Base-by-base conservation (phyloP, 148 eudicot species). In the Spergularia bocconei region DNA sequence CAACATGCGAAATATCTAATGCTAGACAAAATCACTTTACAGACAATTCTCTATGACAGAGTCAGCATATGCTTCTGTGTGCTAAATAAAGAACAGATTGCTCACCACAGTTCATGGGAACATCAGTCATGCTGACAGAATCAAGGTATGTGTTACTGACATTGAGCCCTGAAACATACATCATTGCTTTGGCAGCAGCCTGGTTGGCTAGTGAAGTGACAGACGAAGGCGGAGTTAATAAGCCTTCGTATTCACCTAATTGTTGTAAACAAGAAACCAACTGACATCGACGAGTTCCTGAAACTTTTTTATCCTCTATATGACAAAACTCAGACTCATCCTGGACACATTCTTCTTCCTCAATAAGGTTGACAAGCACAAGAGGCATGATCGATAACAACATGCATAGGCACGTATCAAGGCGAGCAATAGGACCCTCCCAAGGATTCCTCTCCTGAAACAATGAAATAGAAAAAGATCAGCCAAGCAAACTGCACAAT, bases 391-490 rank as follows among this genome's bases (percentile, higher is more conserved):
- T 80, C 48, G 92, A 94, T 70, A 94, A 82, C 74, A 94, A 82
- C 90, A 91, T 70, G 87, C 98, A 94, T 75, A 94, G 71, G 81
- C 97, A 91, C 25, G 97, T 87, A 82, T 94, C 98, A 71, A 90
- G 89, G 74, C 96, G 98, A 71, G 97, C 97, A 48, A 91, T 90
- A 50, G 98, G 98, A 54, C 96, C 98, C 81, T 94, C 98, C 77
- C 82, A 82, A 60, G 90, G 84, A 83, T 94, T 86, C 81, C 93
- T 87, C 84, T 91, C 98, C 98, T 94, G 78, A 73, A 74, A 74
- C 75, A 79, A 83, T 53, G 56, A 74, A 69, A 69, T 36, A 54
- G 13, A 63, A 52, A 29, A 41, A 12, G 53, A 59, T 48, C 41
- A 67, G 21, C 10, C 16, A 65, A 63, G 29, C 44, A 68, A 17